These are phyloP conservation scores for Acanthochlamys bracteata DNA, from an alignment of 106 monocot genomes.

Conservation along the genomic window DNA sequence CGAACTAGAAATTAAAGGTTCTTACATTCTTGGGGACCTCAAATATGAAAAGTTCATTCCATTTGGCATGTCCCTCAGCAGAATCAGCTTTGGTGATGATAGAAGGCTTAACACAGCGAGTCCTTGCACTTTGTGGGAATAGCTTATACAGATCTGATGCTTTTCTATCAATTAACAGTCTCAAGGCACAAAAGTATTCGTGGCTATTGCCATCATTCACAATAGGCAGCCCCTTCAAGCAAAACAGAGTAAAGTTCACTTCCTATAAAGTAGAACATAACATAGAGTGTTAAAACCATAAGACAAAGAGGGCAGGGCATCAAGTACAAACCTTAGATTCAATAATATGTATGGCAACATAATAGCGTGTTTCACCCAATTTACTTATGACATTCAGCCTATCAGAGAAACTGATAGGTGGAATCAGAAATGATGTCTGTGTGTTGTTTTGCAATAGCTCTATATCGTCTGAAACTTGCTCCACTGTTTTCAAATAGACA, in stretches of 20 bases:
- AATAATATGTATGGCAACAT: constrained; percentile 72
- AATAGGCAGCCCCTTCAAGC: constrained; percentile 65
- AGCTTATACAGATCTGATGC: constrained; percentile 63
- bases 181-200: constrained; percentile 85
- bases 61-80: constrained; percentile 44
- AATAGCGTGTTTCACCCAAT: constrained; percentile 48
- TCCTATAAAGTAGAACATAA: neutral
- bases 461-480: constrained; percentile 39
- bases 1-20: too few relatives aligned
- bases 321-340: constrained; percentile 56
- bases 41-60: constrained; percentile 98
- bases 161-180: constrained; percentile 58
- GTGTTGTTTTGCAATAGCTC: constrained; percentile 44
- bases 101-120: constrained; percentile 59
- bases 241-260: neutral
- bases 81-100: constrained; percentile 24
- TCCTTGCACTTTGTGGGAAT: constrained; percentile 97
- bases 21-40: constrained; percentile 86
- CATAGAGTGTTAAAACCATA: neutral
- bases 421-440: constrained; percentile 42
- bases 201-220: constrained; percentile 81
- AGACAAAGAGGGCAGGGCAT: too few relatives aligned
- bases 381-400: constrained; percentile 57
- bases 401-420: constrained; percentile 73
- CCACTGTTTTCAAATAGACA: constrained; percentile 57